phyloP scores from a whole-genome alignment of 805 yeast species.

The Candida ovalis region DNA sequence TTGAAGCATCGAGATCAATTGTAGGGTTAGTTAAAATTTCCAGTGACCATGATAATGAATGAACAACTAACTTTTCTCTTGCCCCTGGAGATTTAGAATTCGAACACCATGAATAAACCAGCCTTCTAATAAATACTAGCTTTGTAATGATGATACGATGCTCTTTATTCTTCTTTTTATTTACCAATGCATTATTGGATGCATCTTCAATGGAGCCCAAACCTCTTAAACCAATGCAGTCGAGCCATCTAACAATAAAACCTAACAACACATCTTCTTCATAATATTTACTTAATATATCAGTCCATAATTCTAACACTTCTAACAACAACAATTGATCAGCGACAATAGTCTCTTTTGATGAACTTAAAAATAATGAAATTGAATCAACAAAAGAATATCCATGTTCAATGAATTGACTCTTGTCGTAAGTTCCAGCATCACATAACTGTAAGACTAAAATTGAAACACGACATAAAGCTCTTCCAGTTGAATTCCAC shows the following conservation, averaged over 20 bases:
- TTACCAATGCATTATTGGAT: constrained; percentile 24
- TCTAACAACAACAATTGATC: constrained; percentile 67
- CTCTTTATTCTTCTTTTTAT: constrained; percentile 43
- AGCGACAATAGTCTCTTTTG: constrained; percentile 43
- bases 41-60: constrained; percentile 53
- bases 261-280: constrained; percentile 38
- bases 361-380: constrained; percentile 43
- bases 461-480: constrained; percentile 57
- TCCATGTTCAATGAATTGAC: constrained; percentile 19
- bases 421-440: constrained; percentile 5
- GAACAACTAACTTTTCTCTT: constrained; percentile 39
- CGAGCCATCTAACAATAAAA: constrained; percentile 43
- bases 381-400: constrained; percentile 31
- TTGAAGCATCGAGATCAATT: constrained; percentile 52
- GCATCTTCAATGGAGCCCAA: constrained; percentile 40
- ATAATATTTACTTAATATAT: constrained; percentile 37
- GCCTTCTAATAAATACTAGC: constrained; percentile 56
- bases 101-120: constrained; percentile 39
- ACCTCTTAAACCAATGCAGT: constrained; percentile 55
- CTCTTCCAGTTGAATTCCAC: constrained; percentile 63
- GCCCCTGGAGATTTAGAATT: constrained; percentile 21
- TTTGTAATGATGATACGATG: constrained; percentile 55
- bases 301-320: constrained; percentile 52
- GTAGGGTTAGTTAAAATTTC: constrained; percentile 49
- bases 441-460: constrained; percentile 44